Conservation (phyloP, 1,284 basidiomycete species). For the Mycosarcoma maydis region DNA sequence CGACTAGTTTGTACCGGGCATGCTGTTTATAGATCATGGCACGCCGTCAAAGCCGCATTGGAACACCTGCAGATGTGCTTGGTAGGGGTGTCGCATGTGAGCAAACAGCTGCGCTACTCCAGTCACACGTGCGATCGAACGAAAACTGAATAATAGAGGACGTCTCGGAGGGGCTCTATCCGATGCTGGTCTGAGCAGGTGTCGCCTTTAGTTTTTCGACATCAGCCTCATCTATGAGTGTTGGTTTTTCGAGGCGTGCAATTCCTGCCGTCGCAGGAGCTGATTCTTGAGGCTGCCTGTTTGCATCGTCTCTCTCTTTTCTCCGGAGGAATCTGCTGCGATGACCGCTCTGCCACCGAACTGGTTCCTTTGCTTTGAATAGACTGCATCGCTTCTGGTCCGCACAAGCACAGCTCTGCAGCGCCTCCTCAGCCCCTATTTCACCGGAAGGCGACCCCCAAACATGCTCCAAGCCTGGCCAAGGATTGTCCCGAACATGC, state of each 20-base stretch:
- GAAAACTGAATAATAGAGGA: not conserved
- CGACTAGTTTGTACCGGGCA: not conserved
- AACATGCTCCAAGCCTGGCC: conserved; percentile 26
- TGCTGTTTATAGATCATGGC: too few species aligned
- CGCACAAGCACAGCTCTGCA: too few species aligned
- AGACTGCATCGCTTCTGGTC: too few species aligned
- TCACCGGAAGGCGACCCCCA: conserved; percentile 22
- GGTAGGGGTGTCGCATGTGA: not conserved
- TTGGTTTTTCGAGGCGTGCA: too few species aligned
- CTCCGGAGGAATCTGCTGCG: conserved; percentile 30
- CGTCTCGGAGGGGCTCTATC: not conserved
- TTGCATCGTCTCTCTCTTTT: not conserved
- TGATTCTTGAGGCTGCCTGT: not conserved
- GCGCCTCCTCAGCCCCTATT: too few species aligned
- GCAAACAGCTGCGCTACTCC: not conserved
- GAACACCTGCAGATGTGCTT: not conserved
- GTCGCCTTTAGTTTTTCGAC: too few species aligned
- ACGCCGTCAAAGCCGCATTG: not conserved
- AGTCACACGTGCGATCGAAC: not conserved
- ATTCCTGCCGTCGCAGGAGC: too few species aligned
- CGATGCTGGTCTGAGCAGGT: not conserved
- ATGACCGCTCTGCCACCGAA: conserved; percentile 32
- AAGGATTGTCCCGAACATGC: conserved; percentile 28
- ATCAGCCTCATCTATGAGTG: too few species aligned
- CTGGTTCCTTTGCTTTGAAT: conserved; percentile 7